A percentile compares a stretch with the other conserved stretches of the same genome.
These are phyloP conservation scores for Xerocomellus dryophilus DNA, from an alignment of 768 basidiomycete species.

Conservation along the genomic window DNA sequence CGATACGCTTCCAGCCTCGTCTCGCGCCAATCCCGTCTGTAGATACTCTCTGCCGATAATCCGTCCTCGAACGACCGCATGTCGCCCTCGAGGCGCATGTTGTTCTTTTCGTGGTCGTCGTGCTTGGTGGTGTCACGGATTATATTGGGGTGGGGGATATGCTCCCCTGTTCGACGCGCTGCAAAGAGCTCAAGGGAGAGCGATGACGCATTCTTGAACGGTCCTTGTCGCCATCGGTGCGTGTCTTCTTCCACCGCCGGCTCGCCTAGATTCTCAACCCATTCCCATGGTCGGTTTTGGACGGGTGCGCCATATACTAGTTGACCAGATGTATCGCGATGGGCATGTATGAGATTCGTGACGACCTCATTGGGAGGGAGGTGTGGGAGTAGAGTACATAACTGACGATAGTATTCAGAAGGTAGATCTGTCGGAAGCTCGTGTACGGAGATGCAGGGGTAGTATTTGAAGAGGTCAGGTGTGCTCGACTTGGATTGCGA, in stretches of 20 bases:
- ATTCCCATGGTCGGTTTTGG: constrained; percentile 81
- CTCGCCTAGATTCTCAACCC: constrained; percentile 72
- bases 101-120: constrained; percentile 23
- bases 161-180: constrained; percentile 63
- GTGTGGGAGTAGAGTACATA: constrained; percentile 57
- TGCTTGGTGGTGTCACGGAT: not conserved
- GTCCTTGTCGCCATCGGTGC: constrained; percentile 40
- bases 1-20: constrained; percentile 42
- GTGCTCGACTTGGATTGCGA: constrained; percentile 50
- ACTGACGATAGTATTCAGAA: constrained; percentile 51
- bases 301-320: constrained; percentile 51
- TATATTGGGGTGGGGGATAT: constrained; percentile 23
- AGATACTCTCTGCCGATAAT: constrained; percentile 57
- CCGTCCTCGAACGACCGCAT: constrained; percentile 66
- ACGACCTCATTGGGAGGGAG: constrained; percentile 51
- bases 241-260: constrained; percentile 42
- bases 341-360: constrained; percentile 54
- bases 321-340: constrained; percentile 53
- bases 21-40: constrained; percentile 76
- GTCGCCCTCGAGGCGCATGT: constrained; percentile 38
- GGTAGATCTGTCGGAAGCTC: constrained; percentile 58
- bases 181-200: constrained; percentile 71
- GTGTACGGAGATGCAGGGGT: constrained; percentile 49
- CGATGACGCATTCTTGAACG: constrained; percentile 65
- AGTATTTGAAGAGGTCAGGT: constrained; percentile 60